Evolutionary conservation across 2,329 filamentous ascomycete species (phyloP).

Genomic region (Parascedosporium putredinis): DNA sequence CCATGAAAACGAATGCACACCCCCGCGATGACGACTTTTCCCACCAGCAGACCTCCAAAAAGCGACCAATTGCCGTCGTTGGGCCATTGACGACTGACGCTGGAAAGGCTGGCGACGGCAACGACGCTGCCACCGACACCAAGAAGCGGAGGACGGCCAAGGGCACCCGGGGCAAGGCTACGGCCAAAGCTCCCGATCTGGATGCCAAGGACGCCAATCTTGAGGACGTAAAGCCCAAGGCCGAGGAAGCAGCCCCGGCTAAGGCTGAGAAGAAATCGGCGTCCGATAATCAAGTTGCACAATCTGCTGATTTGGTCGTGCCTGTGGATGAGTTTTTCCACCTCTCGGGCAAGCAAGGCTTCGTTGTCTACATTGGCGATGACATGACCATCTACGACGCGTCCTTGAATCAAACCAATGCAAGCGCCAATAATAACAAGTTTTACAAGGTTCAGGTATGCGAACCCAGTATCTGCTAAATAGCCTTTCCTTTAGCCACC

Average conservation of each 20-base stretch:
- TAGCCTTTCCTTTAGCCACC: too few relatives aligned
- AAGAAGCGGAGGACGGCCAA: slow-evolving; percentile 27
- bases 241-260: slow-evolving; percentile 15
- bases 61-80: slow-evolving; percentile 12
- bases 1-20: slow-evolving; percentile 39
- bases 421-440: slow-evolving; percentile 67
- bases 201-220: slow-evolving; percentile 14
- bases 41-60: slow-evolving; percentile 9
- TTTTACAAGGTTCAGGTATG: slow-evolving; percentile 65
- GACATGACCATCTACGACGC: slow-evolving; percentile 65
- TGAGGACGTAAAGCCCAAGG: slow-evolving; percentile 16
- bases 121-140: slow-evolving; percentile 15
- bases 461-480: too few relatives aligned
- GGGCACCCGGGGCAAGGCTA: slow-evolving; percentile 14
- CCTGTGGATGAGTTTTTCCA: slow-evolving; percentile 33
- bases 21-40: slow-evolving; percentile 16
- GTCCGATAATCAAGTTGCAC: slow-evolving; percentile 34
- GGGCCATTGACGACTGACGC: slow-evolving; percentile 13
- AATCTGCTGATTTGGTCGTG: slow-evolving; percentile 33
- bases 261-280: slow-evolving; percentile 24
- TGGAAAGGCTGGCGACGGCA: slow-evolving; percentile 12
- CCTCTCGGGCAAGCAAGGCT: neutral
- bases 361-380: slow-evolving; percentile 55
- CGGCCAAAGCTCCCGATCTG: slow-evolving; percentile 15
- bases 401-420: slow-evolving; percentile 67